Base-by-base conservation (phyloP, 2,329 filamentous ascomycete genomes). In the Nannizziopsis arthrosporioides region DNA sequence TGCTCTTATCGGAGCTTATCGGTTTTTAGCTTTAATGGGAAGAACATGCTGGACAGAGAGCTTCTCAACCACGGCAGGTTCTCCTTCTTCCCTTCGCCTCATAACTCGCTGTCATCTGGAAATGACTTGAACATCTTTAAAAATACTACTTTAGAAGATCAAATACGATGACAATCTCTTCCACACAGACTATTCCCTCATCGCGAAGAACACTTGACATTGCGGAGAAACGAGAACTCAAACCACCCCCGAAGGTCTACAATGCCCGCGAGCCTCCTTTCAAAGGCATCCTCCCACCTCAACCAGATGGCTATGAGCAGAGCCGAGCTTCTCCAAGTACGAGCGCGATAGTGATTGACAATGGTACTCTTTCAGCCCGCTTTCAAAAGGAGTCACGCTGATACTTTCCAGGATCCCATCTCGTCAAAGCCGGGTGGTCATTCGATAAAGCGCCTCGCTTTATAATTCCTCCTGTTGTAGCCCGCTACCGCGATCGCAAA, bases 291-390 rank as follows among this genome's bases (percentile, higher is more conserved):
- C 73, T 73, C 38, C 66, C 74, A 44, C 67, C 75, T 41, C 74
- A 79, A 57, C 69, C 73, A 7, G 82, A 90, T 59, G 85, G 84
- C 42, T 88, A 84, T 61, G 74, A 78, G 58, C 74, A 76, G 56
- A 89, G 85, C 51, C 74, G 77, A 44, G 68, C 77, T 49, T 68
- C 75, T 15, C 65, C 73, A 12, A 74, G 71, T 50, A 69, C 72
- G 40, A 84, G 81, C 44, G 86, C 88, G 44, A 95, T 98, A 60
- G 85, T 98, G 53, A 96, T 98, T 62, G 92, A 98, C 71, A 95
- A 95, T 83, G 92, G 89, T 93, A 70, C 18, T 4, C n/a, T 32
- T 19, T 18, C 11, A 47, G 5, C 15, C 22, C 12, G 7, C 18
- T 34, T 42, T 8, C 34, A 38, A 31, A n/a, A 10, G 5, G 12